Evolutionary conservation across 768 basidiomycete species (phyloP), one percentile per base, ranked within the genome.

Genomic region (Trametes punicea): DNA sequence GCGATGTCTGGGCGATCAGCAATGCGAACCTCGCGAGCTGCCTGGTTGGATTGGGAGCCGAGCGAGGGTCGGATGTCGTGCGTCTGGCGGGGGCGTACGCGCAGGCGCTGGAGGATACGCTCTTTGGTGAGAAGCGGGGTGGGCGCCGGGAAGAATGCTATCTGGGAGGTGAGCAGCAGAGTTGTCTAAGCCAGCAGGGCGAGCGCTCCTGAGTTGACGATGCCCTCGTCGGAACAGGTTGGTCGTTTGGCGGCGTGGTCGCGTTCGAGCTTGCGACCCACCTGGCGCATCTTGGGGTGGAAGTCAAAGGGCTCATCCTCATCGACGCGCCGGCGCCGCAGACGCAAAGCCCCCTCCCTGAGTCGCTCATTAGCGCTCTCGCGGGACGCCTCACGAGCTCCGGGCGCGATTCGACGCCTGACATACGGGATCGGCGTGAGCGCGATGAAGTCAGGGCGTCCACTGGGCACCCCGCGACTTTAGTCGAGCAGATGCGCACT

Each of bases 211-310:
- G n/a, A n/a, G n/a, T n/a, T n/a, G n/a, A n/a, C n/a, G n/a, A n/a
- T n/a, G n/a, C n/a, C n/a, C n/a, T n/a, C n/a, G n/a, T n/a, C n/a
- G 21, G 44, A 36, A 27, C 51, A 89, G 88, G 88, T 0, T 90
- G 87, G 87, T 90, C 88, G 3, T 87, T 90, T 59, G 88, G 88
- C 11, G 88, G 87, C 2, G 81, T 88, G 4, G 80, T 81, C 0
- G 85, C 88, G 0, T 88, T 81, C 62, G 88, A 88, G 62, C 70
- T 81, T 2, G 80, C 83, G 16, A 76, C 75, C 0, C 78, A 79
- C 25, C 76, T 89, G 16, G 56, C 71, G n/a, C 67, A 60, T 18
- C 71, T 64, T 4, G 81, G 78, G 2, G 61, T 77, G 8, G 46
- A 59, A 1, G 81, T 86, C 20, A 70, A 71, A 47, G 88, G 86